phyloP scores from a whole-genome alignment of 495 filamentous ascomycete genomes.

The Evernia prunastri region DNA sequence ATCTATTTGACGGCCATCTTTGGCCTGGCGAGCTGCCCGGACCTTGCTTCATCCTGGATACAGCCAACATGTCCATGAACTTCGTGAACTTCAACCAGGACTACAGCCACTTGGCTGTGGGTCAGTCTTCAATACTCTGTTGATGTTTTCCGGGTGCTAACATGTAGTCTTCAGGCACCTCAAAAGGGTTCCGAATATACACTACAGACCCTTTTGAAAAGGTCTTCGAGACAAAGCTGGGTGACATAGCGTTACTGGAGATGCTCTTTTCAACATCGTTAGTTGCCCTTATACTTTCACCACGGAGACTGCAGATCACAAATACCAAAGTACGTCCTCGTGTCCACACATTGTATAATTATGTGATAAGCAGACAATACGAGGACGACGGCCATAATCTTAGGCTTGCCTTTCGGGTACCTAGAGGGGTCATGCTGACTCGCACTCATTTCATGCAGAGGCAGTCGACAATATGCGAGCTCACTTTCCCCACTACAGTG shows the following conservation, averaged over 20 bases:
- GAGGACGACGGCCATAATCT: constrained; percentile 14
- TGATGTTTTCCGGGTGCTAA: not conserved
- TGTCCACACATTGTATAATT: not conserved
- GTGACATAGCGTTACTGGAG: constrained; percentile 89
- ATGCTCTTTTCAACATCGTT: constrained; percentile 99
- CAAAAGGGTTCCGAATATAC: constrained; percentile 89
- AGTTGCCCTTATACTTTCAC: constrained; percentile 84
- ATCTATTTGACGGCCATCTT: not conserved
- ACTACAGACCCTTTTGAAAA: constrained; percentile 93
- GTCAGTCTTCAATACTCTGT: constrained; percentile 42
- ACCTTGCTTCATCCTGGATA: not conserved
- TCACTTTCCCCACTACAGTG: constrained; percentile 92
- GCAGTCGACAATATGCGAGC: constrained; percentile 93
- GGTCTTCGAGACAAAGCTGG: constrained; percentile 85
- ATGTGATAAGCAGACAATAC: constrained; percentile 11
- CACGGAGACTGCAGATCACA: constrained; percentile 82
- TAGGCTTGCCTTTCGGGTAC: constrained; percentile 7
- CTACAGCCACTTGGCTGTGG: constrained; percentile 91
- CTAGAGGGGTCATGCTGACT: constrained; percentile 6
- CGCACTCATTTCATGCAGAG: constrained; percentile 46
- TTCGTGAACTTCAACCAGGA: constrained; percentile 99
- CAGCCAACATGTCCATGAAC: constrained; percentile 66
- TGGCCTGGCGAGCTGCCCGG: not conserved
- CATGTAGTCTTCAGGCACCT: constrained; percentile 54
- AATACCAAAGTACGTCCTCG: constrained; percentile 78